A percentile compares a stretch with the other conserved stretches of the same genome.
These are phyloP conservation scores for Cantharellus anzutake DNA, from an alignment of 768 basidiomycete genomes.

Conservation along the genomic window DNA sequence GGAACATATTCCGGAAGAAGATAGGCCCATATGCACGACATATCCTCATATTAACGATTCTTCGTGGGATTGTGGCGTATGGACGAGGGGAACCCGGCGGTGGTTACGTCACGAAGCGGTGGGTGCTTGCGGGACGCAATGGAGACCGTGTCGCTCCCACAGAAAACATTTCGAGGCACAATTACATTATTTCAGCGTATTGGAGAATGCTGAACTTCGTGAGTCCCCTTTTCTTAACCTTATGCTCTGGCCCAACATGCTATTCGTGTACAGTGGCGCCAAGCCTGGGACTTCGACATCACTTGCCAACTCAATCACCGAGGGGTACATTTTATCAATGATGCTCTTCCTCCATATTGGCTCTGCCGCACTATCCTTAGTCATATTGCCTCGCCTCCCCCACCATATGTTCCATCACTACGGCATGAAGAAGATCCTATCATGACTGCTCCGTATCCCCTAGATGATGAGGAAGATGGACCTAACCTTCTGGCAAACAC, in stretches of 20 bases:
- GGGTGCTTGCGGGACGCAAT: constrained; percentile 4
- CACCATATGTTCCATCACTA: not conserved
- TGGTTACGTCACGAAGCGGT: constrained; percentile 8
- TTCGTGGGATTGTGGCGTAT: constrained; percentile 19
- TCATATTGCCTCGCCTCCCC: constrained; percentile 10
- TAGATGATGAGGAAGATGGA: constrained; percentile 3
- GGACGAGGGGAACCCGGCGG: constrained; percentile 17
- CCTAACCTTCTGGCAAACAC: not conserved
- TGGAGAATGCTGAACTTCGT: constrained; percentile 14
- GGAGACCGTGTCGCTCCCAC: constrained; percentile 4
- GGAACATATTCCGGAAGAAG: constrained; percentile 8
- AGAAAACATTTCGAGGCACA: constrained; percentile 7
- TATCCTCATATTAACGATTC: constrained; percentile 17
- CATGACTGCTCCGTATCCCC: not conserved
- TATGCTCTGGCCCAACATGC: not conserved
- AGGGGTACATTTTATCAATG: constrained; percentile 7
- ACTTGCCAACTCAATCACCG: constrained; percentile 11
- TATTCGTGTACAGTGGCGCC: constrained; percentile 17
- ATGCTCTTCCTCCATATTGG: constrained; percentile 23
- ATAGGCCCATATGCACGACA: constrained; percentile 20
- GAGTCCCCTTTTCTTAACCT: not conserved
- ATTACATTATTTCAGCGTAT: constrained; percentile 15
- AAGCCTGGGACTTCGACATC: constrained; percentile 23
- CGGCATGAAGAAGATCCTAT: not conserved
- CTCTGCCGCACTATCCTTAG: constrained; percentile 18